phyloP scores from a whole-genome alignment of 1,284 basidiomycete species.

The Cutaneotrichosporon sp. region DNA sequence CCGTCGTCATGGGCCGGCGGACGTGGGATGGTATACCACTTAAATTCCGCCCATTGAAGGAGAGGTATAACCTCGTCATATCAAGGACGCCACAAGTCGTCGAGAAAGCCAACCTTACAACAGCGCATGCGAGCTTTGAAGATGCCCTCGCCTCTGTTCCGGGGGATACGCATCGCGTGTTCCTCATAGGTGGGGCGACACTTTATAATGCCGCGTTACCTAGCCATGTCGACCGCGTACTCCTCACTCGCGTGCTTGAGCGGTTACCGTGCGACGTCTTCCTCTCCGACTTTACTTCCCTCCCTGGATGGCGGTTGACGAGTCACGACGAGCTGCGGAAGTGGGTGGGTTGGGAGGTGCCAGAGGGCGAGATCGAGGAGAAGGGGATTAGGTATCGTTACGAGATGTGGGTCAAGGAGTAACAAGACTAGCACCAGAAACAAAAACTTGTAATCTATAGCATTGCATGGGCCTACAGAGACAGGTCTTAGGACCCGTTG shows the following conservation, averaged over 20 bases:
- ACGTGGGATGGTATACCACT: conserved; percentile 98
- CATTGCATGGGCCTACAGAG: conserved; percentile 13
- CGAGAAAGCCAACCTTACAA: conserved; percentile 61
- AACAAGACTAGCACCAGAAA: conserved; percentile 35
- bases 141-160: conserved; percentile 36
- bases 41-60: conserved; percentile 77
- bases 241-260: conserved; percentile 78
- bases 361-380: conserved; percentile 72
- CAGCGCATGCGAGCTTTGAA: conserved; percentile 39
- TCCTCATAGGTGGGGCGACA: conserved; percentile 87
- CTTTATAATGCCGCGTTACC: conserved; percentile 71
- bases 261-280: conserved; percentile 78
- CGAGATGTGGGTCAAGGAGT: conserved; percentile 75
- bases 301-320: conserved; percentile 60
- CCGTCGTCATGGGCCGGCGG: conserved; percentile 92
- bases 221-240: conserved; percentile 68
- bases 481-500: conserved; percentile 24
- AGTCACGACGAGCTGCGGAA: conserved; percentile 63
- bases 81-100: conserved; percentile 61
- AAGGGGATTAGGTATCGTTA: conserved; percentile 79
- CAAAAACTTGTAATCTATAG: conserved; percentile 12
- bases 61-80: conserved; percentile 77
- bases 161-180: conserved; percentile 52
- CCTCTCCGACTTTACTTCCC: conserved; percentile 68
- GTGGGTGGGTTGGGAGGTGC: conserved; percentile 78